phyloP scores from a whole-genome alignment of 805 yeast genomes.

The Maudiozyma serrabonitensis region DNA sequence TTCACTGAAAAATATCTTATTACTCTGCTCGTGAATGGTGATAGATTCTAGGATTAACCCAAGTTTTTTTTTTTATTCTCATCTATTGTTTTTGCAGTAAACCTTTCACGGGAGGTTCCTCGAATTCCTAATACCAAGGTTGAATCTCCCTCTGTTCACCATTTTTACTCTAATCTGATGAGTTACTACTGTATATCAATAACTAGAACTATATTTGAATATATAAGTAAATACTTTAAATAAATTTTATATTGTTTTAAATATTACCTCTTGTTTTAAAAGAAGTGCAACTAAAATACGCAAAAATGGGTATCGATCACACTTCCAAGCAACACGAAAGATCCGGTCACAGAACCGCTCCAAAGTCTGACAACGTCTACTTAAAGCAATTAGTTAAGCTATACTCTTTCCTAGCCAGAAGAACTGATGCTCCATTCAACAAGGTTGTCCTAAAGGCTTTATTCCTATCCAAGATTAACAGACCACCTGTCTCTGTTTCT shows the following conservation, averaged over 20 bases:
- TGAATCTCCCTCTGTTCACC: too few species aligned
- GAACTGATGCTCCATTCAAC: constrained; percentile 99
- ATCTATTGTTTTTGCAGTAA: too few species aligned
- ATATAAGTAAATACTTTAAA: too few species aligned
- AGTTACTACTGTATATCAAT: too few species aligned
- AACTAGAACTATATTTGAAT: too few species aligned
- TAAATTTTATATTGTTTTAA: neutral
- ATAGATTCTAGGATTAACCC: too few species aligned
- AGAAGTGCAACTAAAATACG: neutral
- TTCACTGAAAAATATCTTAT: too few species aligned
- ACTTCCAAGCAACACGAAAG: constrained; percentile 92
- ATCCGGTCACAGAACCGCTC: constrained; percentile 96
- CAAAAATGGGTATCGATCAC: constrained; percentile 93
- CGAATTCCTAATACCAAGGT: too few species aligned
- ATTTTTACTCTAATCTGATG: too few species aligned
- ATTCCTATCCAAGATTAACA: constrained; percentile 97
- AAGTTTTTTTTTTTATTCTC: too few species aligned
- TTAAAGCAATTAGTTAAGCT: constrained; percentile 94
- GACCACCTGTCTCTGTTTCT: constrained; percentile 97
- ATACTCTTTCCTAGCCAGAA: constrained; percentile 99
- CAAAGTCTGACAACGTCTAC: constrained; percentile 99
- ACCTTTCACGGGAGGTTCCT: too few species aligned
- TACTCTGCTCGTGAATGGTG: too few species aligned
- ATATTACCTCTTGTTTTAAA: neutral
- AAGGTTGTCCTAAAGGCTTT: constrained; percentile 87